Base-by-base conservation (phyloP, 371 early-diverging fungal species). In the Chytridiales sp. region DNA sequence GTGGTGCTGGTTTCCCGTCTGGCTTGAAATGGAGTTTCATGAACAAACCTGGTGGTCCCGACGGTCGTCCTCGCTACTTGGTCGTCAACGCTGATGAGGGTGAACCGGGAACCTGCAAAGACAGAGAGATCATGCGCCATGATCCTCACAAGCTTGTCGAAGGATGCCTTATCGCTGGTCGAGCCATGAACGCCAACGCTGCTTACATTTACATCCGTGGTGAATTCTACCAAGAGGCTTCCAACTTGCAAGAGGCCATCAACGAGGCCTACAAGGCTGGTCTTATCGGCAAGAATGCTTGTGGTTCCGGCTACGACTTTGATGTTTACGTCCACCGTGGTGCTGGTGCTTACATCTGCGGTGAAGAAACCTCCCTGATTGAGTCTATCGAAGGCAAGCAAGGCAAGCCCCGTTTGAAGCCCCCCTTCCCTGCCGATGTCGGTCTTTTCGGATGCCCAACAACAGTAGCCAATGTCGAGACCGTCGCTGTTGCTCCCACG, bases 21-120 rank as follows among this genome's bases (percentile, higher is more conserved):
- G 98, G 98, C 46, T 81, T 97, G 52, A 97, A 97, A 78, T 96
- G 98, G 97, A 89, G 89, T 70, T 97, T 97, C 73, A 95, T 97
- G 96, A 94, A 92, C 81, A 94, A 95, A 73, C 94, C 95, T 43
- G 77, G 81, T 17, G 68, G 64, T 31, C 75, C 73, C 1, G 78
- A 78, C 58, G 75, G 75, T 26, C 70, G 80, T 48, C 96, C 96
- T 40, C 86, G 94, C 36, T 97, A 96, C 73, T 83, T 97, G 72
- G 96, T 96, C 40, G 84, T 97, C 68, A 97, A 97, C 70, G 95
- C 96, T 59, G 97, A 97, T 74, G 98, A 97, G 75, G 98, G 98
- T 68, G 96, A 97, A 76, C 98, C 98, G 13, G 95, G 95, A 57
- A 97, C 98, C 51, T 97, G 98, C 87, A 97, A 97, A 80, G 98